A percentile compares a stretch with the other conserved stretches of the same genome.
phyloP scores from a whole-genome alignment of 73 alveolate genomes.

The Tetrahymena malaccensis region DNA sequence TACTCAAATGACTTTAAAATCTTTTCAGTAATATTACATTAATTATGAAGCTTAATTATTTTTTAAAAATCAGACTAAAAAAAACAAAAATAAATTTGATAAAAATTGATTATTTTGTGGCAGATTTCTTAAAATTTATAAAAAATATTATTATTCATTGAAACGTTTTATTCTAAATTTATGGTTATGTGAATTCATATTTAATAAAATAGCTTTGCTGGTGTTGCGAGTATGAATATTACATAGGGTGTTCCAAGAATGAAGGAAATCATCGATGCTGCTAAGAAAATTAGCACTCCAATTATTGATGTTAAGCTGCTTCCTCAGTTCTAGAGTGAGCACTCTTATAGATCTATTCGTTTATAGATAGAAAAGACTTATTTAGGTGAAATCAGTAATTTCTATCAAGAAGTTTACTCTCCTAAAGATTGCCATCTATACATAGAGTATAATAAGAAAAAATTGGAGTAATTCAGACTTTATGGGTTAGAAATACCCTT shows the following conservation, averaged over 20 bases:
- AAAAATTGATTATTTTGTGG: too few relatives aligned
- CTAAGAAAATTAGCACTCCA: slow-evolving; percentile 95
- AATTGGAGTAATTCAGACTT: neutral
- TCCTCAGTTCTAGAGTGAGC: neutral
- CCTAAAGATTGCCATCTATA: neutral
- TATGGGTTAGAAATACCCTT: neutral
- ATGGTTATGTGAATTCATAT: neutral
- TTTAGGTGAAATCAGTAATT: neutral
- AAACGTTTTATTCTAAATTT: neutral
- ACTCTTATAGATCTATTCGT: neutral
- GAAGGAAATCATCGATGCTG: slow-evolving; percentile 96
- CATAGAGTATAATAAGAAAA: neutral
- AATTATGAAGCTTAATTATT: too few relatives aligned
- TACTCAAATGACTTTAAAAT: slow-evolving; percentile 98
- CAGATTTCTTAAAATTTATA: too few relatives aligned
- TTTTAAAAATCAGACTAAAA: too few relatives aligned
- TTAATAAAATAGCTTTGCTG: slow-evolving; percentile 50
- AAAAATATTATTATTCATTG: too few relatives aligned
- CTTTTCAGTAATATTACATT: slow-evolving; percentile 80
- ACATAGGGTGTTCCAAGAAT: slow-evolving; percentile 98
- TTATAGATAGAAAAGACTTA: neutral
- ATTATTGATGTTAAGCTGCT: slow-evolving; percentile 53
- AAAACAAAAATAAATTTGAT: too few relatives aligned
- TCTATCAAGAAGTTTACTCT: neutral
- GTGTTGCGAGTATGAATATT: slow-evolving; percentile 97